phyloP scores from a whole-genome alignment of 768 basidiomycete species.

The Tricholoma saponaceum region DNA sequence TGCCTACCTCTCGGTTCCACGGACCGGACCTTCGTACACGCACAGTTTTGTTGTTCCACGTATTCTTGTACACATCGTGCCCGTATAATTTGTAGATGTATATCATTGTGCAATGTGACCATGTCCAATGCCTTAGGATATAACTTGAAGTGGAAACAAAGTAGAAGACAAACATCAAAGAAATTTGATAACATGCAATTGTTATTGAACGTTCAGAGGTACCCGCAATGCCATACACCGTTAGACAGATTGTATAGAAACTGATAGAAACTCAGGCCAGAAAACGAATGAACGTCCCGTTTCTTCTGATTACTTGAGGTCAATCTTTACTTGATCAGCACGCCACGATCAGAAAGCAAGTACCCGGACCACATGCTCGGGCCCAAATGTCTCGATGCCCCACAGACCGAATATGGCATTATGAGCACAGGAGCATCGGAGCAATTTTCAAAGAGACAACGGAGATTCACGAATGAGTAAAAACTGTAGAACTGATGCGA shows the following conservation, averaged over 20 bases:
- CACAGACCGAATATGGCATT: neutral
- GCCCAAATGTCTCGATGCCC: neutral
- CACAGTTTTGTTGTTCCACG: too few relatives aligned
- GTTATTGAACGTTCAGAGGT: too few relatives aligned
- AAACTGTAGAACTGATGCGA: neutral
- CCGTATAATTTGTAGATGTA: neutral
- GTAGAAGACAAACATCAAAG: neutral
- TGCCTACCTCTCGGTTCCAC: neutral
- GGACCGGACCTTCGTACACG: neutral
- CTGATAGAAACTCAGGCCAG: neutral
- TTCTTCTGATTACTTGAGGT: neutral
- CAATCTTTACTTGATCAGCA: neutral
- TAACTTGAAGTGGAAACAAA: neutral
- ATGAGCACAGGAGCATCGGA: neutral
- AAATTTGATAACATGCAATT: neutral
- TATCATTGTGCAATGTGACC: neutral
- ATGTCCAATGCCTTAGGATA: neutral
- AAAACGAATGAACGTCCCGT: neutral
- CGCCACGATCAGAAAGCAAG: neutral
- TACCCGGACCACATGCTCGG: neutral
- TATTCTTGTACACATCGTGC: neutral
- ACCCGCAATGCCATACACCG: too few relatives aligned
- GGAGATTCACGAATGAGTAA: neutral
- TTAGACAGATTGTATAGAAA: neutral
- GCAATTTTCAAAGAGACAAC: neutral